Percentiles rank a stretch among this genome's conserved stretches.
Conservation (phyloP, 2,329 filamentous ascomycete species). For the Plectosphaerella plurivora region DNA sequence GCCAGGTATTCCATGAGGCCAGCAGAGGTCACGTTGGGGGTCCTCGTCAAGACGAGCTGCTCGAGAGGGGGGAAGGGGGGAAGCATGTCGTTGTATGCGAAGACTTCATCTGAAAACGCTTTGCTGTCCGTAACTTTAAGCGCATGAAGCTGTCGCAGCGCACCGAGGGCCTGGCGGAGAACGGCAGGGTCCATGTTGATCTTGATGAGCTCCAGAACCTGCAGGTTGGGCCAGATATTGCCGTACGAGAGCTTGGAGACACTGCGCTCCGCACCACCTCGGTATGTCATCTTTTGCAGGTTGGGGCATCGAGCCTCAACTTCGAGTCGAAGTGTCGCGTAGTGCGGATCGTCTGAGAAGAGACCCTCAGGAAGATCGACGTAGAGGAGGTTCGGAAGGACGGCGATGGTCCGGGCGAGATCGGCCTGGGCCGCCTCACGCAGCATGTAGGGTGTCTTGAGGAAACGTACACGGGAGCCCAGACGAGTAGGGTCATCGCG, state of each 20-base stretch:
- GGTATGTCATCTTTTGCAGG: conserved; percentile 85
- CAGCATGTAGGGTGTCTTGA: conserved; percentile 94
- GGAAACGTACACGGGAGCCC: conserved; percentile 66
- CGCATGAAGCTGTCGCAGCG: conserved; percentile 63
- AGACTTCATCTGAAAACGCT: conserved; percentile 72
- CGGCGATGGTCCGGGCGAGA: conserved; percentile 79
- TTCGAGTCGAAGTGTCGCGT: conserved; percentile 73
- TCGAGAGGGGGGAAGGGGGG: conserved; percentile 72
- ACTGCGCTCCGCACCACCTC: conserved; percentile 70
- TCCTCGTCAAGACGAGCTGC: conserved; percentile 68
- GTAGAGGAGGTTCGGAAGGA: conserved; percentile 79
- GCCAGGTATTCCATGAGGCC: conserved; percentile 69
- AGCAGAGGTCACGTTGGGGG: conserved; percentile 64
- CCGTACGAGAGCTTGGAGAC: conserved; percentile 65
- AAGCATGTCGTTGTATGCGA: conserved; percentile 60
- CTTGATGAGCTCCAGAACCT: conserved; percentile 66
- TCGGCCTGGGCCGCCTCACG: conserved; percentile 81
- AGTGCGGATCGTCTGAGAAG: conserved; percentile 74
- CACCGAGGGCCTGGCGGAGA: conserved; percentile 66
- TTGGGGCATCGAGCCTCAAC: conserved; percentile 79
- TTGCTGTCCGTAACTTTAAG: conserved; percentile 68
- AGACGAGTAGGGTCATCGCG: conserved; percentile 68
- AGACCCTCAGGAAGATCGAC: conserved; percentile 88
- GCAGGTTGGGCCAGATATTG: conserved; percentile 64
- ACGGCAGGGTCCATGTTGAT: conserved; percentile 66